phyloP scores from a whole-genome alignment of 2,329 filamentous ascomycete genomes.

The Aspergillus novoparasiticus region DNA sequence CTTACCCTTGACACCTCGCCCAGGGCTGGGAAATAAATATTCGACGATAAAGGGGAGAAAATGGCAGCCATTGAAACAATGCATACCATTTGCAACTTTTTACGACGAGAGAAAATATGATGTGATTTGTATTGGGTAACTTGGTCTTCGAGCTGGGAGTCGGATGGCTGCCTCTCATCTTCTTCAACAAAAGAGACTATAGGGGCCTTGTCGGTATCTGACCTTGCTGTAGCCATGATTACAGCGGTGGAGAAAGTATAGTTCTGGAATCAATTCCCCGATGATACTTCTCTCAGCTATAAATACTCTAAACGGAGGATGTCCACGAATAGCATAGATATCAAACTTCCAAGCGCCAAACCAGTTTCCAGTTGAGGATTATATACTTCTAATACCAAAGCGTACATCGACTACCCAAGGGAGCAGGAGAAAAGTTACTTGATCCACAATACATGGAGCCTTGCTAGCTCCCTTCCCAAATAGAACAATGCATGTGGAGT shows the following conservation, averaged over 20 bases:
- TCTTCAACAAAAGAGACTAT: background rate
- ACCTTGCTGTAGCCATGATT: constrained; percentile 5
- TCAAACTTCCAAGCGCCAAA: background rate
- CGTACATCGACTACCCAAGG: background rate
- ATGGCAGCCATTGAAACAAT: constrained; percentile 14
- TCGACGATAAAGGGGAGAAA: constrained; percentile 47
- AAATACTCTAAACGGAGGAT: background rate
- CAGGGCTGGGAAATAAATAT: constrained; percentile 52
- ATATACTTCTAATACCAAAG: background rate
- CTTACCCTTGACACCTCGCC: constrained; percentile 21
- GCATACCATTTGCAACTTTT: constrained; percentile 10
- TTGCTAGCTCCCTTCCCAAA: constrained; percentile 4
- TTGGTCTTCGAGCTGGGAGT: constrained; percentile 5
- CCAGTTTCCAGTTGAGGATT: background rate
- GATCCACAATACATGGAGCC: constrained; percentile 2
- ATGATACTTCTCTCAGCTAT: background rate
- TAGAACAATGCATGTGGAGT: constrained; percentile 2
- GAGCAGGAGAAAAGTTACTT: background rate
- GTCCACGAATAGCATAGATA: background rate
- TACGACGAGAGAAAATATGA: constrained; percentile 8
- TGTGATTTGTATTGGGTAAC: background rate
- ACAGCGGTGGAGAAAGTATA: background rate
- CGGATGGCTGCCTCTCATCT: background rate
- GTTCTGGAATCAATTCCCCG: background rate
- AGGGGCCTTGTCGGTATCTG: constrained; percentile 6